Base-by-base conservation (phyloP, 805 yeast genomes). In the Saccharomycopsis vini region DNA sequence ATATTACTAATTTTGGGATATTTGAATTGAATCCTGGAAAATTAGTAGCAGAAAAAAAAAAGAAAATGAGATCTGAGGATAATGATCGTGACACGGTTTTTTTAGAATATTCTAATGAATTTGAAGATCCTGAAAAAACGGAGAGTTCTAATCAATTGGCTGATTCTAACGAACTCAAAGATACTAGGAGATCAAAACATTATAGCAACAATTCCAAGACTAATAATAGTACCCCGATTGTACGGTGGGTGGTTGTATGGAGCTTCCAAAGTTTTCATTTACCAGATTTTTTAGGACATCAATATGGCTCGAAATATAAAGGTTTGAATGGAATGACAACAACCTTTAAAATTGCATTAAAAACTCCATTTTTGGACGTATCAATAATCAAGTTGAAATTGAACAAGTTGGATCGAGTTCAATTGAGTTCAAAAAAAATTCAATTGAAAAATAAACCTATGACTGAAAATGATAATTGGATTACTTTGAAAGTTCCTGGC, bases 221-320 rank as follows among this genome's bases (percentile, higher is more conserved):
- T n/a, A n/a, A n/a, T n/a, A n/a, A n/a, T 26, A 26, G 12, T 26
- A 26, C 15, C 15, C 39, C 43, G 5, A 45, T 45, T 20, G 42
- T 43, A 3, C 24, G 51, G 19, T 44, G 48, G 48, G 36, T 42
- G 5, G 21, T 47, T 3, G 20, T 34, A 12, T 47, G 51, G 51
- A 32, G 45, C 2, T 44, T 40, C 18, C 35, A 32, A 12, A 16
- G 21, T 5, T 34, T 28, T 21, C 51, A 45, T 39, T 12, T 45
- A 5, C 51, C 51, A 7, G 49, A 47, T 30, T 38, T 29, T 29
- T 36, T 47, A 28, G 51, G 49, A 5, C 47, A 39, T 28, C 33
- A 23, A 13, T 34, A 38, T 26, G 34, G 36, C 3, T 13, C 15
- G 4, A 47, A 43, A 15, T 47, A 40, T 35, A 44, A 26, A 29